phyloP scores from a whole-genome alignment of 2,329 filamentous ascomycete species.

The Amylocarpus encephaloides region DNA sequence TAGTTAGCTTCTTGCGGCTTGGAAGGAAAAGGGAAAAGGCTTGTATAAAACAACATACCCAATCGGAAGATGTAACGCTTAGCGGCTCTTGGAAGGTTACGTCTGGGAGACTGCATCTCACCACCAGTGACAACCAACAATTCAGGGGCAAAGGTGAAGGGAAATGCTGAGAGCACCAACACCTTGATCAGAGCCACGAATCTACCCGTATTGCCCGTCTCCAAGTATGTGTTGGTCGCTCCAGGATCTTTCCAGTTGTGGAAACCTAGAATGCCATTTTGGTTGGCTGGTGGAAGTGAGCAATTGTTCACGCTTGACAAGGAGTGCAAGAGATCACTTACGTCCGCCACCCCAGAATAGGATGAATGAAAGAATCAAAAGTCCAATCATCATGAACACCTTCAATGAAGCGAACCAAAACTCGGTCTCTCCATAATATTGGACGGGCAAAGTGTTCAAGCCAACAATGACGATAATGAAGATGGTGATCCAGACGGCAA shows the following conservation, averaged over 20 bases:
- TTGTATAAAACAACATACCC: neutral
- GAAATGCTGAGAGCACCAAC: conserved; percentile 42
- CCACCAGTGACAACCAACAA: conserved; percentile 50
- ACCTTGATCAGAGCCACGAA: conserved; percentile 47
- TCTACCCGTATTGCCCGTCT: conserved; percentile 38
- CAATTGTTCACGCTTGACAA: too few species aligned
- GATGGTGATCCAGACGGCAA: conserved; percentile 37
- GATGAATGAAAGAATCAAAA: conserved; percentile 30
- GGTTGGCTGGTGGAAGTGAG: conserved; percentile 12
- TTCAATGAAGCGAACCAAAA: conserved; percentile 39
- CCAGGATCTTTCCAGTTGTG: conserved; percentile 44
- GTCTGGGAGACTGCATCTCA: conserved; percentile 52
- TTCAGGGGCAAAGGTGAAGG: conserved; percentile 45
- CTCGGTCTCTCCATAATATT: conserved; percentile 55
- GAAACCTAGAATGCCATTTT: conserved; percentile 35
- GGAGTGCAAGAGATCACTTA: conserved; percentile 6
- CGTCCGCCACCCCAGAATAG: conserved; percentile 33
- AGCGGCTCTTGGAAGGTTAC: conserved; percentile 52
- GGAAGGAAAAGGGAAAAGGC: neutral
- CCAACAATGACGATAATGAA: conserved; percentile 35
- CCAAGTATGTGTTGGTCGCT: conserved; percentile 37
- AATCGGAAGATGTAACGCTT: conserved; percentile 53
- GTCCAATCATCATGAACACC: conserved; percentile 29
- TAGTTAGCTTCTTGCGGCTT: neutral
- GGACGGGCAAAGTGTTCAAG: conserved; percentile 41